phyloP scores from a whole-genome alignment of 257 asterid genomes.

The Nicotiana paniculata region DNA sequence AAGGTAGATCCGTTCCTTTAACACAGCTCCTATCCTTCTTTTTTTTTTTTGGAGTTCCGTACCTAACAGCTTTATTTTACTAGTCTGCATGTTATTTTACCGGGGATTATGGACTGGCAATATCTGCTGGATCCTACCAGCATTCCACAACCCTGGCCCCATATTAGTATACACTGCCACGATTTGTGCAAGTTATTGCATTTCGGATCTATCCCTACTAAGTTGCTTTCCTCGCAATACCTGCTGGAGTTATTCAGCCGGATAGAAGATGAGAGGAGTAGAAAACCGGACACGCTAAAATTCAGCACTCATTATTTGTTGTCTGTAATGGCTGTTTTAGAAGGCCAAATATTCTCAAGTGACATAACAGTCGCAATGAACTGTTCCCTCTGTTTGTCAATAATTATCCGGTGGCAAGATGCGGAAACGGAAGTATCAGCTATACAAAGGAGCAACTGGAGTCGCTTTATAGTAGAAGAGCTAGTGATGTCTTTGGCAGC shows the following conservation, averaged over 20 bases:
- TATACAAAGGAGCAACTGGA: slow-evolving; percentile 44
- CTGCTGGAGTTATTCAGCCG: slow-evolving; percentile 58
- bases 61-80: slow-evolving; percentile 25
- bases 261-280: slow-evolving; percentile 29
- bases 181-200: slow-evolving; percentile 80
- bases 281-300: slow-evolving; percentile 29
- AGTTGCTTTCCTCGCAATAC: slow-evolving; percentile 62
- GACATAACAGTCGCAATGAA: slow-evolving; percentile 55
- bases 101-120: slow-evolving; percentile 46
- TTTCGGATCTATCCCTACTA: slow-evolving; percentile 65
- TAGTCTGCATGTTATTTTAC: slow-evolving; percentile 56
- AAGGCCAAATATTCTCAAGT: slow-evolving; percentile 61
- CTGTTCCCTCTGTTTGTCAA: slow-evolving; percentile 65
- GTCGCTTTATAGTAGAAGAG: slow-evolving; percentile 78
- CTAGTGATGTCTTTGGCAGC: slow-evolving; percentile 61
- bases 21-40: not conserved
- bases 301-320: slow-evolving; percentile 39
- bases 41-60: not conserved
- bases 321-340: slow-evolving; percentile 52
- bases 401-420: slow-evolving; percentile 51
- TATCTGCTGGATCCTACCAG: slow-evolving; percentile 33
- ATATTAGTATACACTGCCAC: slow-evolving; percentile 55
- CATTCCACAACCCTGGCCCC: slow-evolving; percentile 32
- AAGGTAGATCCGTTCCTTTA: slow-evolving; percentile 41
- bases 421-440: slow-evolving; percentile 26